phyloP scores from a whole-genome alignment of 805 yeast genomes.

The Sugiyamaella boreocaroliniensis region DNA sequence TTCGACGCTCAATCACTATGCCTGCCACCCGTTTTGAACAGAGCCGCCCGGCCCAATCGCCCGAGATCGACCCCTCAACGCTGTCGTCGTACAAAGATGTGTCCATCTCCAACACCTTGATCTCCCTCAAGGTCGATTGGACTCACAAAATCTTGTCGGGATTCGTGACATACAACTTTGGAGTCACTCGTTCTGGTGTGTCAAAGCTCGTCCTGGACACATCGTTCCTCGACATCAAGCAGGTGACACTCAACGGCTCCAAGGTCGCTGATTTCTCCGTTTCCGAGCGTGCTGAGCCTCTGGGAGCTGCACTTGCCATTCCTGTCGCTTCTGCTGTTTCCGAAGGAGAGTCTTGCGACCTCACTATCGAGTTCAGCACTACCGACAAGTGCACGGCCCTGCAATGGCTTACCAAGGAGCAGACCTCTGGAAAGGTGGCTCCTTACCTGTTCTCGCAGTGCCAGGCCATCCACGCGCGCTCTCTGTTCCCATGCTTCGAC shows the following conservation, averaged over 20 bases:
- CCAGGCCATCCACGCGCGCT: slow-evolving; percentile 86
- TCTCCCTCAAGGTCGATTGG: slow-evolving; percentile 53
- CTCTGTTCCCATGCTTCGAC: slow-evolving; percentile 84
- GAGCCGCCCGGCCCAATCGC: slow-evolving; percentile 12
- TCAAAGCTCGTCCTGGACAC: slow-evolving; percentile 56
- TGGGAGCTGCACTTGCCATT: slow-evolving; percentile 40
- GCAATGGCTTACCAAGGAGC: slow-evolving; percentile 72
- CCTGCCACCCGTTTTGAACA: slow-evolving; percentile 8
- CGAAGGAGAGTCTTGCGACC: slow-evolving; percentile 5
- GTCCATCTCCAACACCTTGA: slow-evolving; percentile 43
- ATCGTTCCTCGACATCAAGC: slow-evolving; percentile 47
- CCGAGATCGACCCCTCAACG: slow-evolving; percentile 62
- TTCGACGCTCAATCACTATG: slow-evolving; percentile 3
- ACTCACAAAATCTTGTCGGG: slow-evolving; percentile 48
- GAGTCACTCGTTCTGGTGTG: slow-evolving; percentile 21
- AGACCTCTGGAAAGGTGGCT: slow-evolving; percentile 62
- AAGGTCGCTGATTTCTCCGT: slow-evolving; percentile 26
- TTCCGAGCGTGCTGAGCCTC: slow-evolving; percentile 32
- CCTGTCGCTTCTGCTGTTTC: slow-evolving; percentile 8
- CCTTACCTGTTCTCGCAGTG: slow-evolving; percentile 83
- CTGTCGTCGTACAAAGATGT: slow-evolving; percentile 62
- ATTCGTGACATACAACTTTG: slow-evolving; percentile 43
- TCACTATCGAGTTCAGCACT: slow-evolving; percentile 52
- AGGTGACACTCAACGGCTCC: slow-evolving; percentile 40
- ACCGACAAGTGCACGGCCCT: slow-evolving; percentile 74